phyloP scores from a whole-genome alignment of 257 asterid genomes.

The Anisodus tanguticus region DNA sequence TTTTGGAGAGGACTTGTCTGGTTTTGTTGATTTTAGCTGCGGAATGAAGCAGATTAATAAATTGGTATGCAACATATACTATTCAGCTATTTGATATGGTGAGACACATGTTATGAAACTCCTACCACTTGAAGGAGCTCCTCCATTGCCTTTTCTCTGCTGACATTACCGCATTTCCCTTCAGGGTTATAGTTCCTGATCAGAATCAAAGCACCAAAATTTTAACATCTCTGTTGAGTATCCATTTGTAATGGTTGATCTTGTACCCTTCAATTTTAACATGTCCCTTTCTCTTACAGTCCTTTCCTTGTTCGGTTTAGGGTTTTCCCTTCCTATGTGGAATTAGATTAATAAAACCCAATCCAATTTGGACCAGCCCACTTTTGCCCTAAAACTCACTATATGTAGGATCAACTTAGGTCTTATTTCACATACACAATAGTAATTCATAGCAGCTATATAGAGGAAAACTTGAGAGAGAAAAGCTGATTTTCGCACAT shows the following conservation, averaged over 20 bases:
- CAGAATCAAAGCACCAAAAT: conserved; percentile 2
- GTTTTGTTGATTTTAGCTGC: conserved; percentile 82
- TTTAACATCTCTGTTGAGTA: conserved; percentile 8
- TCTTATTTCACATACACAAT: too few species aligned
- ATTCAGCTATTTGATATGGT: not conserved
- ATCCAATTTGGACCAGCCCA: too few species aligned
- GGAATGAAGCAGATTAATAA: conserved; percentile 3
- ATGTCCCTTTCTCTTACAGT: not conserved
- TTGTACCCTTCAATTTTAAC: not conserved
- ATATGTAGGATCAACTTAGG: too few species aligned
- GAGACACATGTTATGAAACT: not conserved
- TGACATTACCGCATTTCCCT: conserved; percentile 78
- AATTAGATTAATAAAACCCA: not conserved
- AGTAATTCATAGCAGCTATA: too few species aligned
- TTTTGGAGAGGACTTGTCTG: conserved; percentile 73
- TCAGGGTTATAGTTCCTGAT: conserved; percentile 84
- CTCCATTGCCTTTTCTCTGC: conserved; percentile 71
- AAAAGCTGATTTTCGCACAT: too few species aligned
- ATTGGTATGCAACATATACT: not conserved
- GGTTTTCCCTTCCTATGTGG: not conserved
- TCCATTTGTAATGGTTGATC: not conserved
- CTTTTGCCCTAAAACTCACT: not conserved
- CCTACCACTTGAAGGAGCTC: conserved; percentile 87
- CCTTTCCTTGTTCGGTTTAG: not conserved
- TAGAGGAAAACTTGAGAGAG: too few species aligned